These are phyloP conservation scores for Sapria himalayana DNA, from an alignment of 345 rosid genomes.

Conservation along the genomic window DNA sequence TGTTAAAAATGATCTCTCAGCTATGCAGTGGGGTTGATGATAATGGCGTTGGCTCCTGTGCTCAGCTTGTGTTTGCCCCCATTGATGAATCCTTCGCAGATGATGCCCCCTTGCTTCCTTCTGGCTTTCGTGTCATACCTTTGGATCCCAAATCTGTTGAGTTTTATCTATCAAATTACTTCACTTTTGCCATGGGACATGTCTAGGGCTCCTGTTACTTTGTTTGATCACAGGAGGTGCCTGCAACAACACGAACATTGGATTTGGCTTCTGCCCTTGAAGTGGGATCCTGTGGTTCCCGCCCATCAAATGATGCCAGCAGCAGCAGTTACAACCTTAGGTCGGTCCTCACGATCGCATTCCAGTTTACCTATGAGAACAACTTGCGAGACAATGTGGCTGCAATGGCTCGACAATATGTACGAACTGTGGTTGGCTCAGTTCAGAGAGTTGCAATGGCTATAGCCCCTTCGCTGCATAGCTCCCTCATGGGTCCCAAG, in stretches of 20 bases:
- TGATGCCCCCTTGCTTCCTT: constrained; percentile 81
- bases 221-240: constrained; percentile 32
- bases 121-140: constrained; percentile 86
- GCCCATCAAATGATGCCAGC: constrained; percentile 34
- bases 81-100: constrained; percentile 95
- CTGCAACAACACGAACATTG: constrained; percentile 46
- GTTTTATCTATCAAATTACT: constrained; percentile 8
- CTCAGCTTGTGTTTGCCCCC: constrained; percentile 92
- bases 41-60: constrained; percentile 72
- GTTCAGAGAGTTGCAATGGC: constrained; percentile 98
- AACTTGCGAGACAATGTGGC: constrained; percentile 74
- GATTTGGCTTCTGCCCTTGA: constrained; percentile 88
- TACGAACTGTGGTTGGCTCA: constrained; percentile 68
- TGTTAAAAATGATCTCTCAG: constrained; percentile 15
- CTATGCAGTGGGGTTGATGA: constrained; percentile 82
- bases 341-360: constrained; percentile 83
- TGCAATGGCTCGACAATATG: constrained; percentile 87
- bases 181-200: neutral
- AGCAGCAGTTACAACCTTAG: constrained; percentile 35
- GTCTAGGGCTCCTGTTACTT: constrained; percentile 2
- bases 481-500: constrained; percentile 25
- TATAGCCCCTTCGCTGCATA: constrained; percentile 48
- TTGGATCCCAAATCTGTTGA: constrained; percentile 57
- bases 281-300: constrained; percentile 35
- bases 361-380: constrained; percentile 73